phyloP scores from a whole-genome alignment of 495 filamentous ascomycete genomes.

The Ascodesmis nigricans region DNA sequence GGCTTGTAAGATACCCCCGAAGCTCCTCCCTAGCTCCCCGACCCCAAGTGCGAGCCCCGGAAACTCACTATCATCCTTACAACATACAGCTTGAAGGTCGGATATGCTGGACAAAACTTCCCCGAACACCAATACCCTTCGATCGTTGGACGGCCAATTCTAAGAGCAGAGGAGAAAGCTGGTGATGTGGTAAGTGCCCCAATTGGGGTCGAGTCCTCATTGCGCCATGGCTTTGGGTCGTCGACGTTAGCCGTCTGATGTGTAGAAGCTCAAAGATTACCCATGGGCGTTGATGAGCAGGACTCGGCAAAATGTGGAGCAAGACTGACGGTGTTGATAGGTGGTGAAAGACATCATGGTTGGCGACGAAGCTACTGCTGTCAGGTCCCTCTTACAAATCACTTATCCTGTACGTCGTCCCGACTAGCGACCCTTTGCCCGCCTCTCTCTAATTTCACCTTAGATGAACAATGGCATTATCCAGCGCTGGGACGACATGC shows the following conservation, averaged over 20 bases:
- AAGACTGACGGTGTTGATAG: conserved; percentile 5
- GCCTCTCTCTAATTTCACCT: not conserved
- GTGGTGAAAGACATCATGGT: conserved; percentile 99
- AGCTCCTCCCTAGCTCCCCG: not conserved
- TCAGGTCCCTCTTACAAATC: conserved; percentile 90
- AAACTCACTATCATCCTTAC: conserved; percentile 6
- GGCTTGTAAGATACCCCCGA: conserved; percentile 37
- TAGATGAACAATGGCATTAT: conserved; percentile 99
- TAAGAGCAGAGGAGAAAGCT: conserved; percentile 76
- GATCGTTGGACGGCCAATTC: conserved; percentile 92
- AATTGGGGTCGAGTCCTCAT: not conserved
- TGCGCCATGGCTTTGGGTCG: not conserved
- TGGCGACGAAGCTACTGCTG: conserved; percentile 90
- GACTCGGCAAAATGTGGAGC: conserved; percentile 10
- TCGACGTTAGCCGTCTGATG: not conserved
- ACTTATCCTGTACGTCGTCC: conserved; percentile 53
- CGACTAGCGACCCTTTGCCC: conserved; percentile 6
- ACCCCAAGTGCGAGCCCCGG: conserved; percentile 6
- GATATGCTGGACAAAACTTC: conserved; percentile 87
- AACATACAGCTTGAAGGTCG: conserved; percentile 66
- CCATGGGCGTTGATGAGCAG: not conserved
- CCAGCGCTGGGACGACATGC: conserved; percentile 99
- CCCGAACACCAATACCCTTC: conserved; percentile 96
- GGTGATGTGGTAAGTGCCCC: conserved; percentile 32
- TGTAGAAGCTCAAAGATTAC: not conserved